Evolutionary conservation across 345 rosid species (phyloP), one percentile per base, ranked within the genome.

Genomic region (Salix udensis): DNA sequence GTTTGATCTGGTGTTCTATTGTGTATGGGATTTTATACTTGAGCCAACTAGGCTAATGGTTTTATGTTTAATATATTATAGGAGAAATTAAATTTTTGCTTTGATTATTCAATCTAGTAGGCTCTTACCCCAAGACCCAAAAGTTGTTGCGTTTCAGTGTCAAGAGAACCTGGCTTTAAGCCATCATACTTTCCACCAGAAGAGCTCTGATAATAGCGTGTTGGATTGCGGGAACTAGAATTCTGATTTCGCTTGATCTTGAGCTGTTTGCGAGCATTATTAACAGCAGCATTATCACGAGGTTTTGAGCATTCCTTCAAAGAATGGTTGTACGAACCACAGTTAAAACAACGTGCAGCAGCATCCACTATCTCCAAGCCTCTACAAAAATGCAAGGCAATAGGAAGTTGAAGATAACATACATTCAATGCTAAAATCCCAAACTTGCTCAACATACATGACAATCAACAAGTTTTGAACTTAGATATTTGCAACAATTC

Each of bases 301-400:
- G 99, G 99, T 84, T 88, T 93, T 74, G 86, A 88, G 82, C 99
- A 96, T 67, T 94, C 95, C 85, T 81, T 94, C 71, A 96, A 13
- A 62, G 98, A 78, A 91, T 96, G 99, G 84, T 82, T 90, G 80
- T 96, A 96, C 14, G 94, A 86, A 68, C 97, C 92, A 74, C 99
- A 96, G 70, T 96, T 96, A 87, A 94, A 96, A 86, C 99, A 94
- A 16, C 98, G 97, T 65, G 89, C 76, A 79, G 97, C 91, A 76
- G 87, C 93, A 39, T 76, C 93, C 44, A 86, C n/a, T 78, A 93
- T 89, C 92, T 85, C 90, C 84, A 84, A 78, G 30, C 94, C 94
- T 71, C 99, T 96, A 83, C 70, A 81, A 7, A 84, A 71, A 76
- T 65, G 48, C n/a, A 81, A 74, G 34, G 78, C 30, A 74, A 79